Evolutionary conservation across 2,329 filamentous ascomycete genomes (phyloP).

Genomic region (Thelonectria discophora): DNA sequence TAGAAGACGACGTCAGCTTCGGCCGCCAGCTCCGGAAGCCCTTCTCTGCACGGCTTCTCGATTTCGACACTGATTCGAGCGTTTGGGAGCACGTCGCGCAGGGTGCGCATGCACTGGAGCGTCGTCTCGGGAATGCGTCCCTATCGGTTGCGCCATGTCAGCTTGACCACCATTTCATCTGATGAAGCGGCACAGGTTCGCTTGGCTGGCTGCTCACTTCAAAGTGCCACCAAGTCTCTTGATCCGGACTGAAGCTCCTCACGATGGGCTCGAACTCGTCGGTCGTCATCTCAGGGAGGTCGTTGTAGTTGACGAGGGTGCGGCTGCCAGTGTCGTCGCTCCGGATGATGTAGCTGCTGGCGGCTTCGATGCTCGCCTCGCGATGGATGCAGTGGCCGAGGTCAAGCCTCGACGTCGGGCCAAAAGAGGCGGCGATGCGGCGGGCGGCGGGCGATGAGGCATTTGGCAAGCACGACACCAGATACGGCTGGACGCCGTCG

Average conservation of each 20-base stretch:
- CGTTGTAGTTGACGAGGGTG: slow-evolving; percentile 76
- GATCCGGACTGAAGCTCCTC: slow-evolving; percentile 47
- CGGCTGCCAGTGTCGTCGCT: slow-evolving; percentile 67
- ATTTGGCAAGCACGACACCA: slow-evolving; percentile 65
- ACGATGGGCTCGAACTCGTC: slow-evolving; percentile 65
- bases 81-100: slow-evolving; percentile 57
- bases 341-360: slow-evolving; percentile 75
- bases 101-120: slow-evolving; percentile 64
- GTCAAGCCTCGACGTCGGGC: slow-evolving; percentile 51
- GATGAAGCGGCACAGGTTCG: slow-evolving; percentile 1
- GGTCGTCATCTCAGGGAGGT: slow-evolving; percentile 72
- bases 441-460: slow-evolving; percentile 58
- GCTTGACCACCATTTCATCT: slow-evolving; percentile 13
- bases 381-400: slow-evolving; percentile 69
- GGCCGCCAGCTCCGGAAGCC: slow-evolving; percentile 66
- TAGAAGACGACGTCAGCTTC: slow-evolving; percentile 78
- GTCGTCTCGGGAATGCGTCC: slow-evolving; percentile 72
- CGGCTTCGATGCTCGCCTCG: slow-evolving; percentile 61
- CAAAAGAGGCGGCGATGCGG: slow-evolving; percentile 65
- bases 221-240: slow-evolving; percentile 73
- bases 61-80: slow-evolving; percentile 73
- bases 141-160: slow-evolving; percentile 46
- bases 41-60: slow-evolving; percentile 72
- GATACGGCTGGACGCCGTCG: slow-evolving; percentile 48
- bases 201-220: slow-evolving; percentile 58